Conservation (phyloP, 495 filamentous ascomycete species). For the Penicillium diatomitis region DNA sequence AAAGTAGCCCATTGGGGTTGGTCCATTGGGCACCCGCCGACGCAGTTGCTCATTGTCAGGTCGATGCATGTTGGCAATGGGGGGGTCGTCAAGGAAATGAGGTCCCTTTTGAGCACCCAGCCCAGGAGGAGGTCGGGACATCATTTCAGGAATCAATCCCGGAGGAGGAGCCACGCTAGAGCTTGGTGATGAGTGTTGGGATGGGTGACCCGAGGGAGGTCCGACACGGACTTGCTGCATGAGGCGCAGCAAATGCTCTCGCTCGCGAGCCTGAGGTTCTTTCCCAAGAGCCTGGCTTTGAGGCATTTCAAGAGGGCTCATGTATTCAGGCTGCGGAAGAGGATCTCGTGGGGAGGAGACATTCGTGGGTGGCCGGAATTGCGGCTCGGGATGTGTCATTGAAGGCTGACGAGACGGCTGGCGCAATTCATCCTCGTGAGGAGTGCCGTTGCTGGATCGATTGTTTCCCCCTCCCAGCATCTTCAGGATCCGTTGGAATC, state of each 20-base stretch:
- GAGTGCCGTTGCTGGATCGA: conserved; percentile 33
- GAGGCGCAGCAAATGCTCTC: conserved; percentile 42
- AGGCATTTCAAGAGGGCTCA: conserved; percentile 24
- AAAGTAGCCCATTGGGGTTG: conserved; percentile 33
- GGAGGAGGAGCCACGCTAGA: conserved; percentile 25
- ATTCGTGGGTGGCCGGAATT: conserved; percentile 19
- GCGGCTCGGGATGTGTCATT: conserved; percentile 26
- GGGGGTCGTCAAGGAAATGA: conserved; percentile 37
- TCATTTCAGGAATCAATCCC: conserved; percentile 36
- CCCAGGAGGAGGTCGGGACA: conserved; percentile 39
- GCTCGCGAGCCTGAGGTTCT: conserved; percentile 33
- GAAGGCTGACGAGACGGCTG: conserved; percentile 24
- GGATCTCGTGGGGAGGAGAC: conserved; percentile 31
- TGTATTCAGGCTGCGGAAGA: conserved; percentile 22
- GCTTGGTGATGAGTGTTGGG: conserved; percentile 24
- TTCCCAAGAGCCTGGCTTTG: conserved; percentile 19
- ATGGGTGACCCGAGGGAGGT: conserved; percentile 19
- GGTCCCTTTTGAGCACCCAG: conserved; percentile 30
- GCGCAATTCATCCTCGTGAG: conserved; percentile 21
- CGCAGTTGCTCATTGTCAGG: conserved; percentile 36
- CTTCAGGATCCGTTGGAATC: conserved; percentile 77
- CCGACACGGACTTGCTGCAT: conserved; percentile 43
- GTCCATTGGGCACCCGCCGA: conserved; percentile 30
- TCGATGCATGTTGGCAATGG: conserved; percentile 40
- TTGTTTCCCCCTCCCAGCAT: conserved; percentile 55